These are phyloP conservation scores for Cyberlindnera mississippiensis DNA, from an alignment of 805 yeast species.

Conservation along the genomic window DNA sequence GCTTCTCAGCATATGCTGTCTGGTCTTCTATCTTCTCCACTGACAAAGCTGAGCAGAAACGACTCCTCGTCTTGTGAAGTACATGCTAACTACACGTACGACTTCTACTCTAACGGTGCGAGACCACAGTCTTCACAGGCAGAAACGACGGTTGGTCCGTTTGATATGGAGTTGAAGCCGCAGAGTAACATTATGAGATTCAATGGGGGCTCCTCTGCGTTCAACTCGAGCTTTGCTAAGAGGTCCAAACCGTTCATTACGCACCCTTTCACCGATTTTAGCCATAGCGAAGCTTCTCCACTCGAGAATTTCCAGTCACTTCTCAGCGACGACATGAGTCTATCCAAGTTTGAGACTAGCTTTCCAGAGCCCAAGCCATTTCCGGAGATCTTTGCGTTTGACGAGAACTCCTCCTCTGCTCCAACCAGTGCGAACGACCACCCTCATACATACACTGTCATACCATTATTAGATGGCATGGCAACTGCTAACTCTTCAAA, in stretches of 20 bases:
- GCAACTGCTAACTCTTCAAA: not conserved
- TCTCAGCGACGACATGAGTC: slow-evolving; percentile 13
- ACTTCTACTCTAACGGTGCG: not conserved
- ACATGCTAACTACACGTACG: slow-evolving; percentile 6
- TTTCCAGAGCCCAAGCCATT: slow-evolving; percentile 21
- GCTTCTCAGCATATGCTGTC: not conserved
- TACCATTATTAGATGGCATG: not conserved
- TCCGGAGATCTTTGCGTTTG: slow-evolving; percentile 16
- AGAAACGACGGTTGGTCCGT: slow-evolving; percentile 8
- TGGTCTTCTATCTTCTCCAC: not conserved
- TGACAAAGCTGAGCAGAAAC: not conserved
- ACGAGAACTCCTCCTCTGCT: slow-evolving; percentile 12
- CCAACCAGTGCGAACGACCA: slow-evolving; percentile 3
- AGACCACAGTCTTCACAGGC: slow-evolving; percentile 1
- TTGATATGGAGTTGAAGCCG: slow-evolving; percentile 10
- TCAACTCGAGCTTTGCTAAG: slow-evolving; percentile 4
- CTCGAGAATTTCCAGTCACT: slow-evolving; percentile 1
- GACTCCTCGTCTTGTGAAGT: not conserved
- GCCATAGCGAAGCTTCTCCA: not conserved
- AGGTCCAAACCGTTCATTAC: not conserved
- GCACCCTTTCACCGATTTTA: not conserved
- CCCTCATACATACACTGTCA: not conserved
- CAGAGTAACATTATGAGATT: not conserved
- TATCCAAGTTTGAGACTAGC: slow-evolving; percentile 18
- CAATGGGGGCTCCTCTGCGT: slow-evolving; percentile 3